Evolutionary conservation across 2,329 filamentous ascomycete genomes (phyloP).

Genomic region (Fusarium anthophilum): DNA sequence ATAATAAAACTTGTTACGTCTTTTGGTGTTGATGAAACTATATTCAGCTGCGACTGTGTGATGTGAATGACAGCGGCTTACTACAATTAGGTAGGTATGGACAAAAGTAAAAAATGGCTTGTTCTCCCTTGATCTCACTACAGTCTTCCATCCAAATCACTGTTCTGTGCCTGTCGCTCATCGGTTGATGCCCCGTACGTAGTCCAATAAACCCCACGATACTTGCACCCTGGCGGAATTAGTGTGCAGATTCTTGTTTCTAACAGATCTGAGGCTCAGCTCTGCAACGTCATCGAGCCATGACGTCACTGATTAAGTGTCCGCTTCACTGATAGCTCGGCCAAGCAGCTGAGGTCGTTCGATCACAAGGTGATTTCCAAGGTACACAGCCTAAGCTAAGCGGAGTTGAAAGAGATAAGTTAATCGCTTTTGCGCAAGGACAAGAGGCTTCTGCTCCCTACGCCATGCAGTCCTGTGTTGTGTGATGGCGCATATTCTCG

Average conservation of each 20-base stretch:
- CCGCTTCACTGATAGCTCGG: background rate
- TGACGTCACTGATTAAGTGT: constrained; percentile 22
- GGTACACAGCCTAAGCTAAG: background rate
- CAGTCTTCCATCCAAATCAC: background rate
- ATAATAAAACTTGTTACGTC: background rate
- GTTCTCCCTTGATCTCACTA: background rate
- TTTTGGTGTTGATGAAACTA: background rate
- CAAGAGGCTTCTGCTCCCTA: background rate
- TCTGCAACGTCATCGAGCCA: constrained; percentile 9
- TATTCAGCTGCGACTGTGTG: too few relatives aligned
- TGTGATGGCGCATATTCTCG: background rate
- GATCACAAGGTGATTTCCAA: background rate
- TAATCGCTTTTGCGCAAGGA: background rate
- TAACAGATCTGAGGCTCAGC: background rate
- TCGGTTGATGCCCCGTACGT: background rate
- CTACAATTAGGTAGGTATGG: background rate
- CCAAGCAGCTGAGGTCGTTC: background rate
- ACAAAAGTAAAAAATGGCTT: background rate
- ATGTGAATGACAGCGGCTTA: background rate
- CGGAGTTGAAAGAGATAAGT: background rate
- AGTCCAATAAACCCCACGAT: background rate
- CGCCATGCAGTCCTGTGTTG: background rate
- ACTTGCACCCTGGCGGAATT: background rate
- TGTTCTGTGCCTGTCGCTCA: constrained; percentile 10
- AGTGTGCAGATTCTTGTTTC: constrained; percentile 5